Evolutionary conservation across 371 early-diverging fungal species (phyloP).

Genomic region (Syncephalastrum sp.): DNA sequence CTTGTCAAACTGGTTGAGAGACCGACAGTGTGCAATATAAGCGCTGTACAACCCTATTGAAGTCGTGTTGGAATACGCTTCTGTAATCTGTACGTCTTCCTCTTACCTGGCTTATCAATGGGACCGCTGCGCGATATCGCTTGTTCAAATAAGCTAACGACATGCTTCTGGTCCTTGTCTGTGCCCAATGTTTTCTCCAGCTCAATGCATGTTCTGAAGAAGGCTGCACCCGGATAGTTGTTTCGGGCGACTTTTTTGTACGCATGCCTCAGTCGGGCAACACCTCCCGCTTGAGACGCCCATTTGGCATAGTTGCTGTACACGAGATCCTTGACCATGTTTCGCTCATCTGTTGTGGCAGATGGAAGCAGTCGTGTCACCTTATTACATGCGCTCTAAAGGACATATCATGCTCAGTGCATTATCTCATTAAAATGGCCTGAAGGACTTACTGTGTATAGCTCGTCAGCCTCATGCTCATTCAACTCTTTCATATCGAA

Average conservation of each 20-base stretch:
- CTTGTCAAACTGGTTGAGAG: too few species aligned
- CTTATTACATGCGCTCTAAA: slow-evolving; percentile 44
- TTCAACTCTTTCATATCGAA: slow-evolving; percentile 6
- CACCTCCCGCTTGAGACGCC: slow-evolving; percentile 43
- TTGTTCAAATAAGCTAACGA: too few species aligned
- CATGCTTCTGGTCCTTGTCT: slow-evolving; percentile 3
- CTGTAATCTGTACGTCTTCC: background rate
- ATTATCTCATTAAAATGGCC: background rate
- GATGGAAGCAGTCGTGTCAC: slow-evolving; percentile 49
- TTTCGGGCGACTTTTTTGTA: slow-evolving; percentile 52
- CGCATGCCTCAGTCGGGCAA: slow-evolving; percentile 50
- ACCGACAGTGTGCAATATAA: too few species aligned
- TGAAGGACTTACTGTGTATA: slow-evolving; percentile 24
- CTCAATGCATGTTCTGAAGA: slow-evolving; percentile 60
- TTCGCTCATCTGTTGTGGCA: slow-evolving; percentile 43
- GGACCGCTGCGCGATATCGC: too few species aligned
- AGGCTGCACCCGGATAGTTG: slow-evolving; percentile 58
- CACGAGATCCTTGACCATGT: slow-evolving; percentile 43
- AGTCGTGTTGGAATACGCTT: background rate
- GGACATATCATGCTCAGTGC: background rate
- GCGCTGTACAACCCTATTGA: too few species aligned
- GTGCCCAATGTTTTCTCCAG: slow-evolving; percentile 41
- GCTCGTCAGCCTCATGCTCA: slow-evolving; percentile 21
- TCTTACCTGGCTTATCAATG: slow-evolving; percentile 17
- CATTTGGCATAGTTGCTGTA: slow-evolving; percentile 49